Percentiles rank a stretch among this genome's conserved stretches.
These are phyloP conservation scores for Globisporangium abappressorium DNA, from an alignment of 352 stramenopile genomes.

Conservation along the genomic window DNA sequence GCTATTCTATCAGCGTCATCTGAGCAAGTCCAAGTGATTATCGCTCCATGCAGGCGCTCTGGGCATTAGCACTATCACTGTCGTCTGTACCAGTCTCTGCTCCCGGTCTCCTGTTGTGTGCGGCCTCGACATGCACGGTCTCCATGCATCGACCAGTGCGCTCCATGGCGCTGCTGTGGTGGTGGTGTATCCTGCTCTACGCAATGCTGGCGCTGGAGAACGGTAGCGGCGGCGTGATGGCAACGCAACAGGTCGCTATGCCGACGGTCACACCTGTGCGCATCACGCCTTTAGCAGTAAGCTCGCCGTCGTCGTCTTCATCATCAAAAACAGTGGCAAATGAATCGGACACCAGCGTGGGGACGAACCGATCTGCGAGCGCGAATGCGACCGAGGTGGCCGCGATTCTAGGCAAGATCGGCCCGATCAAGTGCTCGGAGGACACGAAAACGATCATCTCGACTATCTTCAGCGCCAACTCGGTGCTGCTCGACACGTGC, in stretches of 20 bases:
- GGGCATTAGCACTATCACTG: neutral
- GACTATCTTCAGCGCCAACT: constrained; percentile 22
- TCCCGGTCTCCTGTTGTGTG: neutral
- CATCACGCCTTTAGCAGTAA: neutral
- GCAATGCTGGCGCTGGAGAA: neutral
- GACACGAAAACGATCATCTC: constrained; percentile 14
- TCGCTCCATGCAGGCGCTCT: constrained; percentile 1
- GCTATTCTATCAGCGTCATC: neutral
- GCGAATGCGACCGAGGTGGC: constrained; percentile 8
- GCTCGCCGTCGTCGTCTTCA: neutral
- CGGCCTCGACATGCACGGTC: neutral
- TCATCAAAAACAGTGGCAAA: neutral
- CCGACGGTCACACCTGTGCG: constrained; percentile 1
- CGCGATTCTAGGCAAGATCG: constrained; percentile 3
- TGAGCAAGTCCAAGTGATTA: neutral
- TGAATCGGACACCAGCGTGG: neutral
- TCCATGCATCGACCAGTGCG: neutral
- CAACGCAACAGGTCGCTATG: neutral
- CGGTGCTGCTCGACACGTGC: constrained; percentile 23
- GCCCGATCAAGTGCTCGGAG: constrained; percentile 14
- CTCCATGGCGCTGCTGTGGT: neutral
- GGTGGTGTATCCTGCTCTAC: neutral
- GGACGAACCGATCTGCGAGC: neutral
- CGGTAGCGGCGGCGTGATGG: neutral
- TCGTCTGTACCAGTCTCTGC: neutral